Conservation (phyloP, 768 basidiomycete genomes). For the Lentinula raphanica region DNA sequence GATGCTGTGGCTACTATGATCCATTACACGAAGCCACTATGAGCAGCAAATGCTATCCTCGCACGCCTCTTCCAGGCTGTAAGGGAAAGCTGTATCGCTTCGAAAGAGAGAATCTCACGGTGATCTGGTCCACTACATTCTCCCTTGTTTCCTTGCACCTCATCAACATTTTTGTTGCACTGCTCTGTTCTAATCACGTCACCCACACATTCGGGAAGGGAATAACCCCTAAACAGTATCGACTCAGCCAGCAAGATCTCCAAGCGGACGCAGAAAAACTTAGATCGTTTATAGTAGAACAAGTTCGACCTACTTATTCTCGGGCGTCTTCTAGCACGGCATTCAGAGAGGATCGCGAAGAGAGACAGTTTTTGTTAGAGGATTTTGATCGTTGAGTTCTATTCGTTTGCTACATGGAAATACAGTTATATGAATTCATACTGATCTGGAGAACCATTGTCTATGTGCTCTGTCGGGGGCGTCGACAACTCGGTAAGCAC, state of each 20-base stretch:
- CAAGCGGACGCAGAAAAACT: constrained; percentile 33
- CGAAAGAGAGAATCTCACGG: constrained; percentile 41
- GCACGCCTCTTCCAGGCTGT: constrained; percentile 62
- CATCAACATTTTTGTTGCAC: constrained; percentile 49
- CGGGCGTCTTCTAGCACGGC: constrained; percentile 16
- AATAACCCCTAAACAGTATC: constrained; percentile 54
- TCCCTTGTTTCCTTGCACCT: constrained; percentile 55
- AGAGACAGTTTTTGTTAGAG: constrained; percentile 8
- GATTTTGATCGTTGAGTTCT: not conserved
- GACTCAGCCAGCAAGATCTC: constrained; percentile 46
- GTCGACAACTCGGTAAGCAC: no score
- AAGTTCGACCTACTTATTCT: constrained; percentile 16
- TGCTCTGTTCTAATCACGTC: constrained; percentile 70
- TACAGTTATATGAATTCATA: no score
- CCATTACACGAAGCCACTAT: constrained; percentile 55
- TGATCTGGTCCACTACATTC: constrained; percentile 50
- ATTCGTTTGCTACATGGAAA: no score
- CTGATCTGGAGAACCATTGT: no score
- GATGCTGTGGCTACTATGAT: constrained; percentile 64
- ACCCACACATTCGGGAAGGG: constrained; percentile 59
- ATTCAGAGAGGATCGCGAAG: constrained; percentile 21
- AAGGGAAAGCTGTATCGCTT: constrained; percentile 53
- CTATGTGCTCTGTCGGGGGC: no score
- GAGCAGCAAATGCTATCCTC: constrained; percentile 55
- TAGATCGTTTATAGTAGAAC: not conserved